Evolutionary conservation across 768 basidiomycete genomes (phyloP), one percentile per base, ranked within the genome.

Genomic region (Hemileccinum impolitum): DNA sequence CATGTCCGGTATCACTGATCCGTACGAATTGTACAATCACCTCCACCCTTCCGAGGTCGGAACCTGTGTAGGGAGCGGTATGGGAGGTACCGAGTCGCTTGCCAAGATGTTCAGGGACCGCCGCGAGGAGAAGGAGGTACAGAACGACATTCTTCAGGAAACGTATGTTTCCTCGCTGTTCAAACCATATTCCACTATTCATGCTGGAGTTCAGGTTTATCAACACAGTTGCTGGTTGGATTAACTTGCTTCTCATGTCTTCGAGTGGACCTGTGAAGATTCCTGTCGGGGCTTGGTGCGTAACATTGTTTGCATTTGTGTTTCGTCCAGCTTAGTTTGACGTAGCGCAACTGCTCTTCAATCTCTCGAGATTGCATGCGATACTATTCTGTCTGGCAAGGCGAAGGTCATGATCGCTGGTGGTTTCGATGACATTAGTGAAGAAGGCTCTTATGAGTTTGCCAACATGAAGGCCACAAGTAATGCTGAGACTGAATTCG

Each of bases 391-490:
- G 31, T 88, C 89, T 7, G 90, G 94, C 53, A 99, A 99, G 69
- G 96, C 96, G 30, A 98, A 98, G 73, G 85, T 99, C 64, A 99
- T 99, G 96, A 85, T 99, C 52, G 90, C 95, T 31, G 96, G 96
- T 66, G 96, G 96, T 50, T 97, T 94, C 73, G 96, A 99, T 63
- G 96, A 99, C 67, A 81, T 98, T 67, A 90, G 87, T 55, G 96
- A 99, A 70, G 96, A 99, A 71, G 96, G 95, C 15, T 97, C 95
- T 8, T 97, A 85, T 68, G 95, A 99, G 69, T 99, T 99, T 70
- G 96, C 94, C 43, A 97, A 98, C 76, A 99, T 99, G 96, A 96
- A 97, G 71, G 96, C 96, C 1, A 99, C 96, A 6, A 92, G 89
- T 71, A 97, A 95, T 63, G 87, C 94, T 1, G 91, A 94, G 69